Evolutionary conservation across 202 grass and related monocot genomes (phyloP), one percentile per base, ranked within the genome.

Genomic region (Zizania palustris): DNA sequence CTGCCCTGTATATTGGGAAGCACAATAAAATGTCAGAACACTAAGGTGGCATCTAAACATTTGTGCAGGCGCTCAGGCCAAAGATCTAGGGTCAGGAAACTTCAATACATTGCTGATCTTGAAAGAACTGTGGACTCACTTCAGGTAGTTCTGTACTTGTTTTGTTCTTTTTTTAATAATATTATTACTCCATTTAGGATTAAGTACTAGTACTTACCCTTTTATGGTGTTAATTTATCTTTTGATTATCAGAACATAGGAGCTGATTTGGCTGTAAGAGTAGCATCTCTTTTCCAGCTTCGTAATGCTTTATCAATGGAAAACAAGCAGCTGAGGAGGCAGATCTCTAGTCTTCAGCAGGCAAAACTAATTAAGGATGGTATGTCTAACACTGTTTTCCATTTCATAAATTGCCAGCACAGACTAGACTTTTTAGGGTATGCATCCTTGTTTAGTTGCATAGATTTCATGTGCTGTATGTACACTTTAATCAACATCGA

Each of bases 81-180:
- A 80, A 90, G 96, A 89, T 99, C 96, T 76, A 92, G 92, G 88
- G 92, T 99, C 40, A 76, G 92, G 48, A 99, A 99, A 60, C 92
- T 96, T 85, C 92, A 99, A 71, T 96, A 96, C 76, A 99, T 99
- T 70, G 90, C 90, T 89, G 96, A 99, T 81, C 92, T 99, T 82
- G 92, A 99, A 84, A 87, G 79, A 67, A 91, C 85, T 60, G 90
- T 99, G 77, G 90, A 89, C n/a, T 80, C 88, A 76, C 88, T 99
- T 84, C 92, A 99, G 86, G 96, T 96, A 28, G 28, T 28, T 28
- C 28, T 28, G 28, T 28, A 28, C 28, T 28, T 28, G 1, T 28
- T 0, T 28, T 28, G 28, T 28, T 28, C 28, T 28, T 28, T 28
- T 28, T 28, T 28, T 28, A 28, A 28, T 28, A n/a, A n/a, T 13